These are phyloP conservation scores for Leccinum idahoense DNA, from an alignment of 1,284 basidiomycete species.

Conservation along the genomic window DNA sequence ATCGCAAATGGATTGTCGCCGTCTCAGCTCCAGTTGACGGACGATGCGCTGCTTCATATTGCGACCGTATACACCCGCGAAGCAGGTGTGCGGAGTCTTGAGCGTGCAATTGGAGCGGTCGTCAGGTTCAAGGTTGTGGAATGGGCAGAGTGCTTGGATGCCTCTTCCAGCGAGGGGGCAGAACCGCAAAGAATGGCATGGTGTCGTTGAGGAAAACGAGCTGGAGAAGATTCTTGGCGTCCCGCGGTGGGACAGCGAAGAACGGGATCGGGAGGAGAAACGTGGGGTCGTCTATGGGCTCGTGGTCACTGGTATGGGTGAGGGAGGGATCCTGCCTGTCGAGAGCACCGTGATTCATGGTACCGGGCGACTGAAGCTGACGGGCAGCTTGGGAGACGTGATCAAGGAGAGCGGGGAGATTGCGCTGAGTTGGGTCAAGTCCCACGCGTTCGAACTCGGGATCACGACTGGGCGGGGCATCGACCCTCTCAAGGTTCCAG, in stretches of 20 bases:
- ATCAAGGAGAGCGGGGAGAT: conserved; percentile 89
- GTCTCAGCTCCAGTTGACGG: conserved; percentile 53
- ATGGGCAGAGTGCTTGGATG: conserved; percentile 72
- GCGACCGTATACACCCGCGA: conserved; percentile 80
- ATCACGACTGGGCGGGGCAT: conserved; percentile 65
- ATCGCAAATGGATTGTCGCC: conserved; percentile 61
- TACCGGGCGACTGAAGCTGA: conserved; percentile 65
- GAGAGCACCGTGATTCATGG: conserved; percentile 77
- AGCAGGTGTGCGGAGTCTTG: conserved; percentile 88
- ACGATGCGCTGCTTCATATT: conserved; percentile 66
- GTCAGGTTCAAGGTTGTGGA: conserved; percentile 87
- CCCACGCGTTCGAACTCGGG: conserved; percentile 75
- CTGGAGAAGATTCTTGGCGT: conserved; percentile 84
- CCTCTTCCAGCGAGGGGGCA: conserved; percentile 9
- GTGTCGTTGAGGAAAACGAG: conserved; percentile 63
- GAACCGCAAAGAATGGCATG: conserved; percentile 47
- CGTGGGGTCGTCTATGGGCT: conserved; percentile 80
- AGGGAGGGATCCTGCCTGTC: conserved; percentile 81
- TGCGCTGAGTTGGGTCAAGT: conserved; percentile 84
- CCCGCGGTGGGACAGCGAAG: conserved; percentile 77
- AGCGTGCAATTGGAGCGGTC: conserved; percentile 82
- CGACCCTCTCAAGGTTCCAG: conserved; percentile 59
- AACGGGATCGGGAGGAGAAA: conserved; percentile 64
- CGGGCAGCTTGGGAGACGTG: conserved; percentile 79
- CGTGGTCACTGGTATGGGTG: conserved; percentile 85